Conservation (phyloP, 352 stramenopile species). For the Globisporangium takayamanum region DNA sequence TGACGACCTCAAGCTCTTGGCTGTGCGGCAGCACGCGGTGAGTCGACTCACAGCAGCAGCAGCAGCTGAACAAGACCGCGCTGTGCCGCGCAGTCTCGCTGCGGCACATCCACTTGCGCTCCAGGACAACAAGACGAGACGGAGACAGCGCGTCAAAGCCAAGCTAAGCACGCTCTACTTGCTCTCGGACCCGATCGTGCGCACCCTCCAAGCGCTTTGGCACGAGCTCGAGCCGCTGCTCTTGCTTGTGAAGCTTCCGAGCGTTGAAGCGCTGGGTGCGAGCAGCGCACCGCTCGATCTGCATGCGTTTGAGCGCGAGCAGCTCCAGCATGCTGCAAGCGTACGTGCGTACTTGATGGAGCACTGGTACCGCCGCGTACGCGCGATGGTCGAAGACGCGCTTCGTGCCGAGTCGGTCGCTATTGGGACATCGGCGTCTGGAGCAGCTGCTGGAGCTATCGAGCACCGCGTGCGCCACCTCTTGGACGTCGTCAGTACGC, state of each 20-base stretch:
- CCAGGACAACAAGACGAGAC: constrained; percentile 17
- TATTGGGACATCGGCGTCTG: not conserved
- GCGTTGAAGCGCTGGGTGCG: constrained; percentile 16
- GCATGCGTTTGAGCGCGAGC: constrained; percentile 40
- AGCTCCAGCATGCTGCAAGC: constrained; percentile 39
- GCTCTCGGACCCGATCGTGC: constrained; percentile 41
- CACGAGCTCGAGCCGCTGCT: constrained; percentile 42
- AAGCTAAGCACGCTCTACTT: constrained; percentile 40
- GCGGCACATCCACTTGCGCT: not conserved
- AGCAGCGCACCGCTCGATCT: constrained; percentile 32
- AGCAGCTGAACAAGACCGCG: not conserved
- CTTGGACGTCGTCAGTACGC: constrained; percentile 49
- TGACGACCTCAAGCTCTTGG: constrained; percentile 41
- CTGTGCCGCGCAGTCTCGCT: too few species aligned
- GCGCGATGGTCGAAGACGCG: constrained; percentile 39
- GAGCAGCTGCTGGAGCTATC: constrained; percentile 17
- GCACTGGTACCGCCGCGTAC: constrained; percentile 49
- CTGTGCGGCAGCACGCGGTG: not conserved
- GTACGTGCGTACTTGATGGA: constrained; percentile 45
- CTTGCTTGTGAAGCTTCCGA: constrained; percentile 42
- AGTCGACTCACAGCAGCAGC: not conserved
- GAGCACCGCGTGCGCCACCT: constrained; percentile 33
- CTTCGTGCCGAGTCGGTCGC: constrained; percentile 18
- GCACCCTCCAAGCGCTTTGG: constrained; percentile 55
- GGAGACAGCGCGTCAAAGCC: constrained; percentile 31